Evolutionary conservation across 2,329 filamentous ascomycete genomes (phyloP), one percentile per base, ranked within the genome.

Genomic region (Chaetomiaceae sp.): DNA sequence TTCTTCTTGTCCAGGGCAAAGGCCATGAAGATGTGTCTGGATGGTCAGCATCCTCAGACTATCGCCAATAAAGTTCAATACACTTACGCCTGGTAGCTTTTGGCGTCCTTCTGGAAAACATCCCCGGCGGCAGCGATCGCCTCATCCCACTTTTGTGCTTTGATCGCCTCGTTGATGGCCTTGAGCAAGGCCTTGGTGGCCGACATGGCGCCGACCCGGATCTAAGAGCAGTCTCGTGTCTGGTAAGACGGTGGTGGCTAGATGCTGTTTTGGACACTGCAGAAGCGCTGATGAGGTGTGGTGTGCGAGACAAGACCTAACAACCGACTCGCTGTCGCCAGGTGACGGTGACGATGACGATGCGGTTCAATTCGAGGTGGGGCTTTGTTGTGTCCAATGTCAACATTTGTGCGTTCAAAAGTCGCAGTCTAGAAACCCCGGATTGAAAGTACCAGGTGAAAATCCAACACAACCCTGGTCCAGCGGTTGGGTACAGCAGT

Each of bases 1-100:
- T 82, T 81, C 57, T 86, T 80, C 67, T 90, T 94, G 68, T 95
- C 90, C 41, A 86, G 75, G 2, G 89, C 87, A 67, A 95, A 89
- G 2, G 89, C 94, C 16, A 95, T 75, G 66, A 96, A 95, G n/a
- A 97, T 79, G 59, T 89, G 81, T 23, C 86, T 89, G 55, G 3
- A 16, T 3, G 5, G 30, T 54, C 16, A 54, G 33, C 34, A 41
- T 21, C 2, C n/a, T 8, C 2, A 2, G 6, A n/a, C 23, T 2
- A 11, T 3, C 16, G n/a, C 23, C 14, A 1, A 29, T 14, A 5
- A 13, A 13, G n/a, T 5, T 30, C 3, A 1, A 29, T 36, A n/a
- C 2, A 34, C 82, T 57, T 74, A 89, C 80, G 84, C 90, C 69
- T 92, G 89, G 70, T 95, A 94, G 68, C 86, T 95, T 58, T 85